Base-by-base conservation (phyloP, 331 rosid genomes). In the Rhamnella rubrinervis region DNA sequence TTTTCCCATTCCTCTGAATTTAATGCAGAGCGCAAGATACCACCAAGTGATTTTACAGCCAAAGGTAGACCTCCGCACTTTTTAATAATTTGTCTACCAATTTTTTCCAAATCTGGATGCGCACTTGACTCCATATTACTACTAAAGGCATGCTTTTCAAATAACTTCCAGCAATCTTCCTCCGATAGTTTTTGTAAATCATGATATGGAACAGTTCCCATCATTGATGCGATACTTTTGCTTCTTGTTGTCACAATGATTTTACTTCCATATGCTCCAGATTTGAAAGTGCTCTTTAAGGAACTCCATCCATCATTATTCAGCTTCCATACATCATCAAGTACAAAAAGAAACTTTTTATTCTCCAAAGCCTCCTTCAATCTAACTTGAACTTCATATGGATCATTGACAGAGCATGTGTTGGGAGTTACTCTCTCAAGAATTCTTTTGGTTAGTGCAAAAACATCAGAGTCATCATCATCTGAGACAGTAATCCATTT, bases 21-120 rank as follows among this genome's bases (percentile, higher is more conserved):
- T 28, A 23, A 19, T 9, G 55, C 60, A 35, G 51, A 50, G 2
- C 21, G 58, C 55, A 81, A 13, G 2, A 82, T 59, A n/a, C 67
- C 76, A n/a, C 77, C 88, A 17, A 81, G 25, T 4, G 80, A 7
- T 52, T 74, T 81, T 8, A 78, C 77, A 11, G 82, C 85, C n/a
- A 79, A 66, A 70, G 74, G 83, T 9, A 74, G 35, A 15, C 83
- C 80, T n/a, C 55, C 20, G 25, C 79, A 82, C 62, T 60, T 81
- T 7, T 73, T 39, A 1, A 72, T 76, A 56, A 83, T 68, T 60
- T 44, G 41, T 37, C 65, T 70, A 0, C 81, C 81, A 41, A 83
- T 31, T 14, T 9, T 6, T 23, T 51, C 73, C 3, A 80, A 56
- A 6, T 66, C 31, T 70, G 37, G 73, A 57, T 46, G 10, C 60